Conservation (phyloP, 805 yeast species). For the Ogataea haglerorum region DNA sequence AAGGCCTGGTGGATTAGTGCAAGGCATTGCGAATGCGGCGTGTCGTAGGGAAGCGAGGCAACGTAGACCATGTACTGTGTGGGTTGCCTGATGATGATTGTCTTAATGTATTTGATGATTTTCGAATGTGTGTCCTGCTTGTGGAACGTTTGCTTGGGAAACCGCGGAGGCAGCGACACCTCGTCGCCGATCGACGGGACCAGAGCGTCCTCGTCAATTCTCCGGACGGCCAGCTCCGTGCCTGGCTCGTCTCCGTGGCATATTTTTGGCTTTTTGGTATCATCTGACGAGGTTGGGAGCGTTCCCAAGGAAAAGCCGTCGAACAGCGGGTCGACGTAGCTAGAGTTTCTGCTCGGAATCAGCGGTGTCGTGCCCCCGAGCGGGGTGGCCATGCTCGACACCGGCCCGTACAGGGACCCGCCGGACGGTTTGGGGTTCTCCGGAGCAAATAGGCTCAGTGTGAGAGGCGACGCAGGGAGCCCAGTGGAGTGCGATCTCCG, state of each 20-base stretch:
- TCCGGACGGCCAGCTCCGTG: not conserved
- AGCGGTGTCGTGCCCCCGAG: conserved; percentile 11
- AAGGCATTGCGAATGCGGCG: conserved; percentile 25
- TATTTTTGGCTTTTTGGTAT: not conserved
- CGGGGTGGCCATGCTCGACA: conserved; percentile 4
- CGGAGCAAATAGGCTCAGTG: conserved; percentile 15
- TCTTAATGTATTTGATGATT: conserved; percentile 23
- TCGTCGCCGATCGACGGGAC: not conserved
- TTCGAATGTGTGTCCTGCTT: conserved; percentile 13
- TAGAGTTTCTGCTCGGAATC: conserved; percentile 2
- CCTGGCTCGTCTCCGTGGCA: not conserved
- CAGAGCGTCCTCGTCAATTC: conserved; percentile 1
- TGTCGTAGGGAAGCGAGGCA: conserved; percentile 30
- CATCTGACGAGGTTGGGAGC: not conserved
- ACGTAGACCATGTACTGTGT: conserved; percentile 25
- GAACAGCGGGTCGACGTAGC: conserved; percentile 18
- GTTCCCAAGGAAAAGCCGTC: conserved; percentile 19
- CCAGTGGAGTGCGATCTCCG: conserved; percentile 22
- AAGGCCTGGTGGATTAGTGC: conserved; percentile 25
- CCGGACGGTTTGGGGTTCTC: conserved; percentile 1
- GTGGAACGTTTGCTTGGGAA: not conserved
- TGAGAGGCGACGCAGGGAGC: conserved; percentile 20
- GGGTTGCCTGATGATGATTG: conserved; percentile 27
- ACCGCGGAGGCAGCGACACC: conserved; percentile 2
- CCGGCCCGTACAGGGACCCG: not conserved